Evolutionary conservation across 768 basidiomycete species (phyloP), one percentile per base, ranked within the genome.

Genomic region (Boletus bicolor): DNA sequence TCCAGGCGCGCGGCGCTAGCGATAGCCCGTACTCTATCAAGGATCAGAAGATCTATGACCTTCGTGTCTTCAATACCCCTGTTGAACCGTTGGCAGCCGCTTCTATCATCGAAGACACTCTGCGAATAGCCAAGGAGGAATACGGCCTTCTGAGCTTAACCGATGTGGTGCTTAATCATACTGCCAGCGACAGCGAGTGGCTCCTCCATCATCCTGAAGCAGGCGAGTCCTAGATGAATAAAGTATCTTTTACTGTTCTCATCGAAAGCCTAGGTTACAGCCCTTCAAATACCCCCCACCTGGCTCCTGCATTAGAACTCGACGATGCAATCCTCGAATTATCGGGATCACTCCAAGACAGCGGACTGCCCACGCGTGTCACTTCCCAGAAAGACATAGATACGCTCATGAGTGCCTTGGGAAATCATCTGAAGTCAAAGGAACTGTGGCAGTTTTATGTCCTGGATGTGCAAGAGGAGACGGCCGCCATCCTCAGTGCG

Each of bases 81-180:
- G 62, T 73, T 24, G 70, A 74, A n/a, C 66, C 70, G 42, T 79
- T 83, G 45, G 80, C 77, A 2, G 87, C 87, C 15, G 70, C 77
- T 53, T 72, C 75, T 26, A 75, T 80, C 63, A 75, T 96, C 24
- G 80, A 85, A 58, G 76, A 83, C n/a, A 75, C 84, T 21, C 74
- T 97, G 30, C 79, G 77, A 59, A 66, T 83, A 14, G 92, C 93
- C 7, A 83, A 80, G 66, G 86, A 95, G 38, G 85, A 95, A 69
- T 95, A 87, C 58, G 96, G 96, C 2, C 75, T 99, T 43, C 77
- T 97, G 55, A 90, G 86, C 63, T 69, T 98, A 64, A 98, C 92
- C 1, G 97, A 99, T 68, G 90, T 99, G 49, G 97, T 99, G 5
- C 81, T 98, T 53, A 99, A 99, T 69, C 97, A 99, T 67, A 98